Conservation (phyloP, 495 filamentous ascomycete species). For the Achaetomiella virescens region DNA sequence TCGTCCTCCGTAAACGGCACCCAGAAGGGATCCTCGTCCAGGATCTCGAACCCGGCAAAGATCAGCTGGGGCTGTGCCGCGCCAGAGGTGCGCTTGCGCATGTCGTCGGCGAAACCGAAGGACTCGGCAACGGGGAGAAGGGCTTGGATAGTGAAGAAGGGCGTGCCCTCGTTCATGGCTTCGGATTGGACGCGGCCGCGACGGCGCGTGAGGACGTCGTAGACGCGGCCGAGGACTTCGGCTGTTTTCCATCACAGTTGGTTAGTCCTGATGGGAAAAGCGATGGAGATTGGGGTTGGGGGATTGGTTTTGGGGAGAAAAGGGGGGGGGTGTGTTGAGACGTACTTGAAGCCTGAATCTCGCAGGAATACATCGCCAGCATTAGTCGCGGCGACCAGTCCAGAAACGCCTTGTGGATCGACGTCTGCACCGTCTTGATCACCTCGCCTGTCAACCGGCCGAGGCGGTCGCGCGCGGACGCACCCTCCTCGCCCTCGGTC, state of each 20-base stretch:
- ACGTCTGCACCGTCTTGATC: slow-evolving; percentile 77
- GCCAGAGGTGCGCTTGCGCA: slow-evolving; percentile 87
- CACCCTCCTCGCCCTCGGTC: slow-evolving; percentile 41
- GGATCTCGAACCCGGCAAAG: slow-evolving; percentile 83
- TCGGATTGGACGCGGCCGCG: slow-evolving; percentile 86
- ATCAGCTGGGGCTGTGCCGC: slow-evolving; percentile 87
- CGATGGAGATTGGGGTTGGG: slow-evolving; percentile 2
- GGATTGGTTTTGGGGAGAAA: slow-evolving; percentile 9
- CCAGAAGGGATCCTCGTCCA: slow-evolving; percentile 96
- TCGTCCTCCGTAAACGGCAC: slow-evolving; percentile 95
- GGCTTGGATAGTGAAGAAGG: slow-evolving; percentile 88
- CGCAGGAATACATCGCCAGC: slow-evolving; percentile 97
- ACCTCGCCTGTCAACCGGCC: slow-evolving; percentile 84
- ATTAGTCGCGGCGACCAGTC: slow-evolving; percentile 93
- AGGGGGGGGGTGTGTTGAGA: slow-evolving; percentile 10
- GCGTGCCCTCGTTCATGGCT: slow-evolving; percentile 87
- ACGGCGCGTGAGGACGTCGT: slow-evolving; percentile 85
- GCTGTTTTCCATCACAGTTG: no score
- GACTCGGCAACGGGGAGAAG: slow-evolving; percentile 86
- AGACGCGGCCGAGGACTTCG: slow-evolving; percentile 91
- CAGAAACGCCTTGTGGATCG: slow-evolving; percentile 81
- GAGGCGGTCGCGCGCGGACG: slow-evolving; percentile 58
- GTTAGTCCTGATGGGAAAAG: not conserved
- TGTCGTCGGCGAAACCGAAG: slow-evolving; percentile 93
- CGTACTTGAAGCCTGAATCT: slow-evolving; percentile 91